Conservation (phyloP, 2,329 filamentous ascomycete genomes). For the Colletotrichum trifolii region DNA sequence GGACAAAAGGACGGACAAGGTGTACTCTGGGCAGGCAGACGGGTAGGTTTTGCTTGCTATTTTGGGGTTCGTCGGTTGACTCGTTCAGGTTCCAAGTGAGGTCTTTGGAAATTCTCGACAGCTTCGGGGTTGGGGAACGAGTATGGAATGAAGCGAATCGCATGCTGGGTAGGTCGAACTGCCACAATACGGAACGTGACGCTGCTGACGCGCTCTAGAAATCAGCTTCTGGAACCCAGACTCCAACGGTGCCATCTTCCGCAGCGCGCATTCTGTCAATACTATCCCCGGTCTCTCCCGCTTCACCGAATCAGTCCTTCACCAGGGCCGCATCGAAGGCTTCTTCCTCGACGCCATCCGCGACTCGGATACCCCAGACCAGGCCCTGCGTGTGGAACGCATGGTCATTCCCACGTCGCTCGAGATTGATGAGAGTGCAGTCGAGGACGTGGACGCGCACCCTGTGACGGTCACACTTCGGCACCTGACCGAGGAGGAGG, state of each 20-base stretch:
- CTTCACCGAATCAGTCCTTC: constrained; percentile 74
- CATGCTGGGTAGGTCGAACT: constrained; percentile 65
- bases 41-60: constrained; percentile 65
- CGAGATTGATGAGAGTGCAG: constrained; percentile 61
- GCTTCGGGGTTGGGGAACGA: constrained; percentile 73
- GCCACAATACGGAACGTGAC: background rate
- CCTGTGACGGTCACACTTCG: constrained; percentile 71
- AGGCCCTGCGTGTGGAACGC: constrained; percentile 64
- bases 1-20: constrained; percentile 54
- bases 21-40: constrained; percentile 58
- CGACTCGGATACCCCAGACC: constrained; percentile 55
- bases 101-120: constrained; percentile 75
- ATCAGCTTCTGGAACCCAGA: constrained; percentile 69
- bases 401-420: constrained; percentile 68
- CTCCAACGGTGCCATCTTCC: constrained; percentile 63
- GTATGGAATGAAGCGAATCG: constrained; percentile 75
- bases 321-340: constrained; percentile 77
- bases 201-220: background rate
- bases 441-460: constrained; percentile 63
- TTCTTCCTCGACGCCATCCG: constrained; percentile 73
- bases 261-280: constrained; percentile 72
- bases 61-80: background rate
- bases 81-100: constrained; percentile 28
- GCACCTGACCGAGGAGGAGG: constrained; percentile 68
- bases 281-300: constrained; percentile 70